Evolutionary conservation across 140 eudicot genomes (phyloP).

Genomic region (Cichorium intybus): DNA sequence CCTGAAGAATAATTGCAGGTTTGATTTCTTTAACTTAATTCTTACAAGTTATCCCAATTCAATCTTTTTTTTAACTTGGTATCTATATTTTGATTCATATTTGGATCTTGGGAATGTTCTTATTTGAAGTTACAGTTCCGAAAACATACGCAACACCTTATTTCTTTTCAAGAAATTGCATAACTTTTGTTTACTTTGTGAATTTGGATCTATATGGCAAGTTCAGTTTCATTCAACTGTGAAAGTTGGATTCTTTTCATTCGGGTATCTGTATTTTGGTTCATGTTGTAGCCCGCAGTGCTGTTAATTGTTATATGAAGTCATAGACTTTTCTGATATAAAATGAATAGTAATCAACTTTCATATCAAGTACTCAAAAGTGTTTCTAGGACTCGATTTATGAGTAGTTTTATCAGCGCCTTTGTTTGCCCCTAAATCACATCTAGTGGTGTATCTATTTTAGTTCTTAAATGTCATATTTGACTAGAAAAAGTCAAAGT

Average conservation of each 20-base stretch:
- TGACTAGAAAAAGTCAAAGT: conserved; percentile 20
- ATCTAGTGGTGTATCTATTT: not conserved
- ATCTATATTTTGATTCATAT: not conserved
- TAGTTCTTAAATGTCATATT: not conserved
- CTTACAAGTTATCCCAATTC: not conserved
- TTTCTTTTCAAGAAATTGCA: not conserved
- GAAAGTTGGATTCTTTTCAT: not conserved
- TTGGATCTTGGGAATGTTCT: conserved; percentile 10
- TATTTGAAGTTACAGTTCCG: not conserved
- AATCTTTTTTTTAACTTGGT: not conserved
- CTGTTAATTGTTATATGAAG: not conserved
- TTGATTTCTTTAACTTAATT: conserved; percentile 7
- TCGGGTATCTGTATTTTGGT: not conserved
- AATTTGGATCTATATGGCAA: not conserved
- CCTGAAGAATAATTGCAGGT: conserved; percentile 20
- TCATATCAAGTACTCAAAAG: not conserved
- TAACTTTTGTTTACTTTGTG: not conserved
- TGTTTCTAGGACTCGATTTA: not conserved
- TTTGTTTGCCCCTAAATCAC: not conserved
- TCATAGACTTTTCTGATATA: not conserved
- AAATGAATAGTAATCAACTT: not conserved
- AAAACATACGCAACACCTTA: conserved; percentile 6
- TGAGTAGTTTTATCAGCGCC: not conserved
- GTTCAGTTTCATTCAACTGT: not conserved
- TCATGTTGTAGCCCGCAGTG: not conserved